phyloP scores from a whole-genome alignment of 2,329 filamentous ascomycete genomes.

The Colletotrichum filicis region DNA sequence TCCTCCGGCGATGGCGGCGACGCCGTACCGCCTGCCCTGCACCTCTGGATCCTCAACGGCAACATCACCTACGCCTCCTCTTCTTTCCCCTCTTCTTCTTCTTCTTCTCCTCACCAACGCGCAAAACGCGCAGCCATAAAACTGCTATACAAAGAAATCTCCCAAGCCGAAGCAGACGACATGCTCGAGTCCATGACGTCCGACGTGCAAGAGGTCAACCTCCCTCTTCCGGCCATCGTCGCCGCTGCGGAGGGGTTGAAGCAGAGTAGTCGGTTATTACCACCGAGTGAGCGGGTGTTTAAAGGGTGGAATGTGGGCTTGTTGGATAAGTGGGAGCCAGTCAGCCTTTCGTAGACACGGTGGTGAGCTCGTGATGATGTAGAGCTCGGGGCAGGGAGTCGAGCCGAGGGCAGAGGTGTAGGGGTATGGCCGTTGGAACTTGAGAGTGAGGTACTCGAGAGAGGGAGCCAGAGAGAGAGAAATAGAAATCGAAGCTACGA shows the following conservation, averaged over 20 bases:
- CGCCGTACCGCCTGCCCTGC: conserved; percentile 41
- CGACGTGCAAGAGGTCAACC: conserved; percentile 67
- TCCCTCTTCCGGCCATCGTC: conserved; percentile 63
- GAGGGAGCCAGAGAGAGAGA: too few relatives aligned
- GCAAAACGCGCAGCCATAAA: conserved; percentile 58
- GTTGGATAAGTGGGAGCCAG: conserved; percentile 61
- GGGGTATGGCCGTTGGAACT: too few relatives aligned
- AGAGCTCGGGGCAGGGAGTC: too few relatives aligned
- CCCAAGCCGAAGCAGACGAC: conserved; percentile 55
- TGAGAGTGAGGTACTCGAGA: too few relatives aligned
- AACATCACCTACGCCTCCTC: conserved; percentile 64
- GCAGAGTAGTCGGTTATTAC: conserved; percentile 62
- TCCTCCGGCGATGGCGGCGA: conserved; percentile 24
- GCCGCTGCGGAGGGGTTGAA: conserved; percentile 56
- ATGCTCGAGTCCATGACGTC: conserved; percentile 63
- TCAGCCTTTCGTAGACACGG: too few relatives aligned
- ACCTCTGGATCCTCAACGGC: conserved; percentile 68
- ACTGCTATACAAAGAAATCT: conserved; percentile 60
- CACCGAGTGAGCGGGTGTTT: conserved; percentile 65
- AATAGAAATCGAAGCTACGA: too few relatives aligned
- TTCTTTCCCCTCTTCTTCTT: too few relatives aligned
- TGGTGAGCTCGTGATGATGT: too few relatives aligned
- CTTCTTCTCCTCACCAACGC: conserved; percentile 18
- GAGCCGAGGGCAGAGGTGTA: too few relatives aligned
- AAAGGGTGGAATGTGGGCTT: conserved; percentile 76